A percentile compares a stretch with the other conserved stretches of the same genome.
Evolutionary conservation across 257 asterid genomes (phyloP).

Genomic region (Asclepias syriaca): DNA sequence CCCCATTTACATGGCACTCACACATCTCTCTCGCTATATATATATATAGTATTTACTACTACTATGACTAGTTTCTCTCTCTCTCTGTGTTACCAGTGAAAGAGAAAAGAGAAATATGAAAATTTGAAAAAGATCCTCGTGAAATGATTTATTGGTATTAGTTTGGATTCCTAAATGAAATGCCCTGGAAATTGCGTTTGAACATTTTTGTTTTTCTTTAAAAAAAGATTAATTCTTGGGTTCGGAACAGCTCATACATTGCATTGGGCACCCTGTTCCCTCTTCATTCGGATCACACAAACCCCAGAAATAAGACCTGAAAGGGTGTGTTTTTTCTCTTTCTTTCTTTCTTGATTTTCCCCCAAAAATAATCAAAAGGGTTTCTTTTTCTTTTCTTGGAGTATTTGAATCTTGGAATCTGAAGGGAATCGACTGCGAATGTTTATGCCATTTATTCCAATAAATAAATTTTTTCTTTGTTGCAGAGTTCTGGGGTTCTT

Average conservation of each 20-base stretch:
- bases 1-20: neutral
- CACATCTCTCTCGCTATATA: neutral
- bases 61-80: neutral
- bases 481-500: neutral
- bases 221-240: no score
- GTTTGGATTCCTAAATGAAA: neutral
- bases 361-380: neutral
- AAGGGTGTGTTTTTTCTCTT: neutral
- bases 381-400: neutral
- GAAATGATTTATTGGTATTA: neutral
- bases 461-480: neutral
- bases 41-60: no score
- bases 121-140: neutral
- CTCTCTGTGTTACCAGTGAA: neutral
- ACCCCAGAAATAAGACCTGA: neutral
- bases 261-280: neutral
- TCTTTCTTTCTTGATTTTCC: no score
- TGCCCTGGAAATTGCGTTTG: neutral
- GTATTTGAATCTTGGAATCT: conserved; percentile 16
- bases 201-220: neutral
- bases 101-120: neutral
- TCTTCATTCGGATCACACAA: neutral
- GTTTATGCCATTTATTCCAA: neutral
- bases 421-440: neutral
- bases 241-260: conserved; percentile 7